Evolutionary conservation across 768 basidiomycete species (phyloP).

Genomic region (Psilocybe azurescens): DNA sequence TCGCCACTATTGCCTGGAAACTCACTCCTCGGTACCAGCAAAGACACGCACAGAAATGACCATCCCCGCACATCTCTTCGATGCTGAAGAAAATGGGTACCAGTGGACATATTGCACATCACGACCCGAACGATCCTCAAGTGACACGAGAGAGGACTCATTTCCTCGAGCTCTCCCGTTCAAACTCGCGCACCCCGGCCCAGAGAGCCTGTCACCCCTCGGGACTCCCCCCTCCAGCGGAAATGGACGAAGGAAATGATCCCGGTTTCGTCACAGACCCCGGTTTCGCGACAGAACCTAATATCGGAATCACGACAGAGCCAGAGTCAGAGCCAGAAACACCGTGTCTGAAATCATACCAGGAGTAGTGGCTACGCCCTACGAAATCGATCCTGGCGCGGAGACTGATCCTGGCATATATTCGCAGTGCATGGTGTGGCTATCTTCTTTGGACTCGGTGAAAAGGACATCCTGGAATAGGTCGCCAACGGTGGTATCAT

Average conservation of each 20-base stretch:
- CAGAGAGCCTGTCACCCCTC: neutral
- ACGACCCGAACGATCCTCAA: conserved; percentile 36
- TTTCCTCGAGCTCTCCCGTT: conserved; percentile 53
- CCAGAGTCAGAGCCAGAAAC: conserved; percentile 13
- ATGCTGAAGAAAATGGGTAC: conserved; percentile 91
- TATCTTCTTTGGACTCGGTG: conserved; percentile 89
- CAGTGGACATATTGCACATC: conserved; percentile 81
- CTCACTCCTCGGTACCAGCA: conserved; percentile 81
- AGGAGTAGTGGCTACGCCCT: neutral
- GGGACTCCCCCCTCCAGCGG: conserved; percentile 13
- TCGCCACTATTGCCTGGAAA: conserved; percentile 88
- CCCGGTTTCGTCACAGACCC: conserved; percentile 12
- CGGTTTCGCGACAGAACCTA: conserved; percentile 21
- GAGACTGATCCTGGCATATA: conserved; percentile 36
- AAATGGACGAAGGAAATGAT: conserved; percentile 24
- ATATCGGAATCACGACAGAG: too few relatives aligned
- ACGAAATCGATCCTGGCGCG: conserved; percentile 28
- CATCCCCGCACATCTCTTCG: conserved; percentile 70
- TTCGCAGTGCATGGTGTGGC: conserved; percentile 72
- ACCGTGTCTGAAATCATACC: conserved; percentile 19
- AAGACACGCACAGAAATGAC: conserved; percentile 55
- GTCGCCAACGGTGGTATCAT: conserved; percentile 73
- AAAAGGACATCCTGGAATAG: conserved; percentile 86
- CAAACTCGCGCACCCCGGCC: conserved; percentile 33
- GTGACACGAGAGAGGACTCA: conserved; percentile 59